These are phyloP conservation scores for Leucosporidium scottii DNA, from an alignment of 768 basidiomycete genomes.

Conservation along the genomic window DNA sequence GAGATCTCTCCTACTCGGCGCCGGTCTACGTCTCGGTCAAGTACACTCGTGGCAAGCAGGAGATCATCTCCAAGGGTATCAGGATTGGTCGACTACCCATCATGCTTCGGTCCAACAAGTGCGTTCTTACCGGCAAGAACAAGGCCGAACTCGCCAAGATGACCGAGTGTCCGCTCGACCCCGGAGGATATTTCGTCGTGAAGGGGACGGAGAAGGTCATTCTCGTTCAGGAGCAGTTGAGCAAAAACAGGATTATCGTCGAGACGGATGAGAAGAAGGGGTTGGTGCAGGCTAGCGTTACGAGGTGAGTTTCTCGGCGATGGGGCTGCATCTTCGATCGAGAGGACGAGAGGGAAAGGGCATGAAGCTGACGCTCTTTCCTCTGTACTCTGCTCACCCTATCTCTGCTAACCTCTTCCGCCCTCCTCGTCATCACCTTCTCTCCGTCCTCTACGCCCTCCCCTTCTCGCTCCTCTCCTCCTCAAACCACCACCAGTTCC, in stretches of 20 bases:
- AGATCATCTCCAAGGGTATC: slow-evolving; percentile 73
- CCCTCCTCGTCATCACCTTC: too few relatives aligned
- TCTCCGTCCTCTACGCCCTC: too few relatives aligned
- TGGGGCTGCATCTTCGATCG: too few relatives aligned
- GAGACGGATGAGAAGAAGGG: slow-evolving; percentile 87
- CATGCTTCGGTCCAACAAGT: slow-evolving; percentile 94
- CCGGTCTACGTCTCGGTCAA: slow-evolving; percentile 89
- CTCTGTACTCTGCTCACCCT: too few relatives aligned
- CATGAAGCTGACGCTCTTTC: too few relatives aligned
- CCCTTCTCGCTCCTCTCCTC: slow-evolving; percentile 4
- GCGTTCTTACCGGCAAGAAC: slow-evolving; percentile 69
- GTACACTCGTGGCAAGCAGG: slow-evolving; percentile 84
- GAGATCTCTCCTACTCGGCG: slow-evolving; percentile 90
- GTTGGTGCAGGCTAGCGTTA: slow-evolving; percentile 82
- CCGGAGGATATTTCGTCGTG: slow-evolving; percentile 98
- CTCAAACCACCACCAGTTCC: slow-evolving; percentile 49
- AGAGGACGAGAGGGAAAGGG: too few relatives aligned
- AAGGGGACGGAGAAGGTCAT: slow-evolving; percentile 99
- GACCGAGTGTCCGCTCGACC: slow-evolving; percentile 95
- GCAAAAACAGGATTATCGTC: slow-evolving; percentile 98
- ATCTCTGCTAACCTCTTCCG: too few relatives aligned
- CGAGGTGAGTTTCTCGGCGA: slow-evolving; percentile 58
- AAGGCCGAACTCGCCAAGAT: slow-evolving; percentile 83
- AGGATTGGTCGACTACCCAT: slow-evolving; percentile 87
- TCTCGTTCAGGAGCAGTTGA: slow-evolving; percentile 94